Conservation (phyloP, 257 asterid genomes). For the Salvia miltiorrhiza region DNA sequence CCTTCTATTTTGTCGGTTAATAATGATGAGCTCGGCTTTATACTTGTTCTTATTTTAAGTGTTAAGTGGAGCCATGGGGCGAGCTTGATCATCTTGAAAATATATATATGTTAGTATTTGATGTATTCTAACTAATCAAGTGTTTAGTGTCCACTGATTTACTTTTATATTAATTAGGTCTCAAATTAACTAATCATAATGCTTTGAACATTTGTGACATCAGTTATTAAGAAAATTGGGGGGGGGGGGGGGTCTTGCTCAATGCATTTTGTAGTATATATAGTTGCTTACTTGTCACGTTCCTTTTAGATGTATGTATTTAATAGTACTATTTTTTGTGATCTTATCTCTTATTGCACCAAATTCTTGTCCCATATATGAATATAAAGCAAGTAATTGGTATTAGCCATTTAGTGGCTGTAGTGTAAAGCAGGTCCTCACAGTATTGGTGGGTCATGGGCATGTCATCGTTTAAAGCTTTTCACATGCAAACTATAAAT, state of each 20-base stretch:
- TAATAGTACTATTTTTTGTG: not conserved
- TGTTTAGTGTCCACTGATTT: not conserved
- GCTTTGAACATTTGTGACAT: slow-evolving; percentile 30
- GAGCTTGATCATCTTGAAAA: not conserved
- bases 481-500: slow-evolving; percentile 15
- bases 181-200: not conserved
- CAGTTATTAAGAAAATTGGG: not conserved
- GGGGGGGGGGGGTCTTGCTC: not conserved
- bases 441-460: slow-evolving; percentile 42
- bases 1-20: not conserved
- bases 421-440: slow-evolving; percentile 9
- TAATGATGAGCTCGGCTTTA: not conserved
- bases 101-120: not conserved
- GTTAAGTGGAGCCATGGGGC: not conserved
- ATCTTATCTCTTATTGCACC: slow-evolving; percentile 17
- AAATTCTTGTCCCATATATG: not conserved
- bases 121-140: not conserved
- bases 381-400: not conserved
- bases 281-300: slow-evolving; percentile 21
- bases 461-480: slow-evolving; percentile 13
- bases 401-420: slow-evolving; percentile 29
- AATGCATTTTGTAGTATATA: not conserved
- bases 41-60: not conserved
- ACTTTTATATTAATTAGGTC: not conserved
- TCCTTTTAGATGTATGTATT: slow-evolving; percentile 17